A percentile compares a stretch with the other conserved stretches of the same genome.
These are phyloP conservation scores for Syzygium malaccense DNA, from an alignment of 441 rosid genomes.

Conservation along the genomic window DNA sequence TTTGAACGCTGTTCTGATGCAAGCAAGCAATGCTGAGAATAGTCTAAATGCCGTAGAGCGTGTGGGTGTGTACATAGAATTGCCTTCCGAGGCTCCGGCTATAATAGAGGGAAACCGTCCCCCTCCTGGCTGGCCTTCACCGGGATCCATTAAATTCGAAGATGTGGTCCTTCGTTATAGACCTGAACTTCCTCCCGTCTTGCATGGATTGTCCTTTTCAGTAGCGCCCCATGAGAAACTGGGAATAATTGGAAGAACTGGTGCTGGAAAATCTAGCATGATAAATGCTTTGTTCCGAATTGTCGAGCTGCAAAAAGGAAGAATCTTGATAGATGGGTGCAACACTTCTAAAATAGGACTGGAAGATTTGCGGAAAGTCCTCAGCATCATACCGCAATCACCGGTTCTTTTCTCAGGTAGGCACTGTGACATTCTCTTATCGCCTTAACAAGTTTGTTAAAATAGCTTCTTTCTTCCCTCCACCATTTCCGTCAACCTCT, in stretches of 20 bases:
- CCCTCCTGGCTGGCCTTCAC: conserved; percentile 93
- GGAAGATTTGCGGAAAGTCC: conserved; percentile 75
- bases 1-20: conserved; percentile 71
- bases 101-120: conserved; percentile 68
- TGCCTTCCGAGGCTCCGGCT: conserved; percentile 80
- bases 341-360: conserved; percentile 68
- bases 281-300: conserved; percentile 84
- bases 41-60: conserved; percentile 89
- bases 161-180: conserved; percentile 86
- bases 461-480: neutral
- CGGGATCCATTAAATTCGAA: conserved; percentile 71
- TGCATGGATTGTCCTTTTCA: conserved; percentile 67
- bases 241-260: conserved; percentile 92
- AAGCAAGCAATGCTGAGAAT: conserved; percentile 84
- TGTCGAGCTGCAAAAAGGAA: conserved; percentile 82
- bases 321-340: conserved; percentile 65
- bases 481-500: neutral
- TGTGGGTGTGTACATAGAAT: conserved; percentile 66
- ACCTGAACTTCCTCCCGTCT: conserved; percentile 81
- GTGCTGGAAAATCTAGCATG: conserved; percentile 96
- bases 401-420: conserved; percentile 95
- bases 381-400: conserved; percentile 84
- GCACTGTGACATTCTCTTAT: neutral
- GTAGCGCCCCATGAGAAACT: conserved; percentile 76
- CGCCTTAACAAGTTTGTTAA: neutral